These are phyloP conservation scores for Berberis thunbergii DNA, from an alignment of 164 flowering plant species.

Conservation along the genomic window DNA sequence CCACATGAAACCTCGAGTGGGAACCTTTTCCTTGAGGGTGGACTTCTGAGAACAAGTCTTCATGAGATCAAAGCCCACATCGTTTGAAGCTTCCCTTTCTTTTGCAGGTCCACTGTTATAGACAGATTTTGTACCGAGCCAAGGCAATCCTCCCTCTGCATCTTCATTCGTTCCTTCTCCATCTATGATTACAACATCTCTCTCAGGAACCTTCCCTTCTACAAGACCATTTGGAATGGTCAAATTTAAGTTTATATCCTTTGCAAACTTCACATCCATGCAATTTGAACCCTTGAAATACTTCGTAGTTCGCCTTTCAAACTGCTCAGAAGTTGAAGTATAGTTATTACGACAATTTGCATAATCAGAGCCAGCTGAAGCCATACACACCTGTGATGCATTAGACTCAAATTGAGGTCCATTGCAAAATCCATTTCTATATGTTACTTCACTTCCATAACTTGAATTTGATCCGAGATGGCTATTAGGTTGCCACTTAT, in stretches of 20 bases:
- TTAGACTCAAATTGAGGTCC: conserved; percentile 15
- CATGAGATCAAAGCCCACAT: not conserved
- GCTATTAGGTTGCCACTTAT: conserved; percentile 13
- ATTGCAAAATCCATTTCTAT: conserved; percentile 14
- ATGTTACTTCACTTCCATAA: conserved; percentile 13
- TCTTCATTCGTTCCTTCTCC: conserved; percentile 25
- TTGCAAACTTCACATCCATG: conserved; percentile 26
- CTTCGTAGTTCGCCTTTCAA: conserved; percentile 16
- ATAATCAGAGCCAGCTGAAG: conserved; percentile 20
- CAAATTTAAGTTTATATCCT: conserved; percentile 28
- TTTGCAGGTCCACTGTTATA: conserved; percentile 9
- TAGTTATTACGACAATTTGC: conserved; percentile 5
- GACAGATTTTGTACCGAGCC: conserved; percentile 21
- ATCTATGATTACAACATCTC: conserved; percentile 17
- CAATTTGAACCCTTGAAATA: conserved; percentile 20
- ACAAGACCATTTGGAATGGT: conserved; percentile 22
- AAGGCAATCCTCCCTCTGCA: conserved; percentile 17
- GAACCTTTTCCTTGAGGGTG: conserved; percentile 1
- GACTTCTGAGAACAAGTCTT: not conserved
- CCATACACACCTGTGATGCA: conserved; percentile 13
- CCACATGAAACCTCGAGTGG: conserved; percentile 7
- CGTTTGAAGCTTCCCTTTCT: conserved; percentile 11
- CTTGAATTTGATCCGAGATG: conserved; percentile 13
- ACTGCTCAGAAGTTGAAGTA: conserved; percentile 17
- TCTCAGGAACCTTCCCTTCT: conserved; percentile 13